Conservation (phyloP, 176 grass and related monocot species). For the Carex scoparia region DNA sequence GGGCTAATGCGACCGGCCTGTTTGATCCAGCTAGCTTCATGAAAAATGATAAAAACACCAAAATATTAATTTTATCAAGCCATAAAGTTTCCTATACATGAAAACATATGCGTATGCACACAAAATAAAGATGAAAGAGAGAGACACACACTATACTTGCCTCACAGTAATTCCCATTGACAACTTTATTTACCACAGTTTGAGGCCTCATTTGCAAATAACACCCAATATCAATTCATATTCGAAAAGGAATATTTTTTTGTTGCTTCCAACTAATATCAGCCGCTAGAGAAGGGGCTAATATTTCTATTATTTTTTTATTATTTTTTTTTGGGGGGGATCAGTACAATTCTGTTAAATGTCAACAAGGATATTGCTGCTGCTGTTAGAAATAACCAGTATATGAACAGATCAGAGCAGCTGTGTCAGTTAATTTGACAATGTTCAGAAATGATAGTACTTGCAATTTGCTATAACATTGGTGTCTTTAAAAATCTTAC, state of each 20-base stretch:
- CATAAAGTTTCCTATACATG: neutral
- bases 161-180: neutral
- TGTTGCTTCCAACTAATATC: neutral
- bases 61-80: slow-evolving; percentile 15
- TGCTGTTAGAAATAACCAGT: neutral
- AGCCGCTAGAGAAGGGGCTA: neutral
- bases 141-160: neutral
- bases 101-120: neutral
- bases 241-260: neutral
- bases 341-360: neutral
- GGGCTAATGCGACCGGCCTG: slow-evolving; percentile 82
- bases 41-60: slow-evolving; percentile 27
- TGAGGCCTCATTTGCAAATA: neutral
- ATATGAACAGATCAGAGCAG: neutral
- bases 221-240: neutral
- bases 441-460: neutral
- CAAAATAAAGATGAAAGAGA: neutral
- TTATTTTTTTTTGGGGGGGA: neutral
- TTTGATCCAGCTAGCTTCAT: slow-evolving; percentile 89
- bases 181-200: neutral
- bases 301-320: too few species aligned
- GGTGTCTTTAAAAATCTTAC: neutral
- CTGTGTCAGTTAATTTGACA: neutral
- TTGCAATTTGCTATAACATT: neutral
- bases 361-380: neutral